Evolutionary conservation across 495 filamentous ascomycete genomes (phyloP).

Genomic region (Friedmanniomyces endolithicus): DNA sequence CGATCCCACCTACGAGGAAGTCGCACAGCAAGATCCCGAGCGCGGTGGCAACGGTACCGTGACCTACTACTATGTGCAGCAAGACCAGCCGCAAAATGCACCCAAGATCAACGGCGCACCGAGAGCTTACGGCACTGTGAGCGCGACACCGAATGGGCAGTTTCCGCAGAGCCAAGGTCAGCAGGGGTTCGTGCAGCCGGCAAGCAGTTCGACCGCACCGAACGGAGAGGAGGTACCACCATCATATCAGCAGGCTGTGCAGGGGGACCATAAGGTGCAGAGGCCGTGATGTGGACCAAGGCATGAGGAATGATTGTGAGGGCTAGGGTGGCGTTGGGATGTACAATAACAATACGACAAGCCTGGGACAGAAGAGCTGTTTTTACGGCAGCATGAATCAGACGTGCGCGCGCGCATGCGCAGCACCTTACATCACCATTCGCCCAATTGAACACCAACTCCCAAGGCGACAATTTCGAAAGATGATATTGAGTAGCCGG

Average conservation of each 20-base stretch:
- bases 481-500: no score
- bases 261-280: conserved; percentile 83
- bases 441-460: no score
- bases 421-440: no score
- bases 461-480: no score
- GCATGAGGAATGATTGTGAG: not conserved
- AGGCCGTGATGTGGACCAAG: conserved; percentile 8
- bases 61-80: conserved; percentile 38
- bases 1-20: conserved; percentile 56
- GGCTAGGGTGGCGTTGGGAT: not conserved
- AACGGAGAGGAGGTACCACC: conserved; percentile 43
- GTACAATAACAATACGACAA: not conserved
- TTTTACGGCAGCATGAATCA: no score
- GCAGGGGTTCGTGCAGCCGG: conserved; percentile 20
- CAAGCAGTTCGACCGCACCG: conserved; percentile 15
- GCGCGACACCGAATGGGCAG: conserved; percentile 16
- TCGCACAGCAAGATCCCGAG: conserved; percentile 43
- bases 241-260: conserved; percentile 74
- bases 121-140: conserved; percentile 27
- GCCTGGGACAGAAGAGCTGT: not conserved
- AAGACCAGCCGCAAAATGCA: conserved; percentile 17
- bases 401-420: no score
- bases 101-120: not conserved
- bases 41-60: conserved; percentile 30
- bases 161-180: conserved; percentile 27